Evolutionary conservation across 2,329 filamentous ascomycete species (phyloP).

Genomic region (Botrytis fragariae): DNA sequence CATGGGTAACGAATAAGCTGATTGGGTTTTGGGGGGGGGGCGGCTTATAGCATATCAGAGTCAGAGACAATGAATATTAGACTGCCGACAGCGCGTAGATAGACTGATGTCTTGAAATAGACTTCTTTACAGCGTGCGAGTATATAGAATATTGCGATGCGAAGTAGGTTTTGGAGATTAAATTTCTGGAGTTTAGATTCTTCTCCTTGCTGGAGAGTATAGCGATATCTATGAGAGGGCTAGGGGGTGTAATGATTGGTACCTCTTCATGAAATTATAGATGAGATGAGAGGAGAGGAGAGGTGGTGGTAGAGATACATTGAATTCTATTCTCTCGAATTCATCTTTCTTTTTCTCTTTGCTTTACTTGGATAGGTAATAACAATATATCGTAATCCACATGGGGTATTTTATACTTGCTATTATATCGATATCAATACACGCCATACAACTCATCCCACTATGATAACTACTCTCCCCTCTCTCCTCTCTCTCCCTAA

Average conservation of each 20-base stretch:
- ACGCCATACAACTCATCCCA: neutral
- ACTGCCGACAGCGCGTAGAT: neutral
- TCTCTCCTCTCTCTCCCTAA: slow-evolving; percentile 31
- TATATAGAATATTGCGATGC: neutral
- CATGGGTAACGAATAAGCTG: neutral
- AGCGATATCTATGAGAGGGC: neutral
- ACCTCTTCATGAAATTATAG: neutral
- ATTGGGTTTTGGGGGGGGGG: too few relatives aligned
- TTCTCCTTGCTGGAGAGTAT: neutral
- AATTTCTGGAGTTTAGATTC: neutral
- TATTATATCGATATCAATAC: neutral
- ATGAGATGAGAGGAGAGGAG: too few relatives aligned
- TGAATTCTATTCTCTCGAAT: neutral
- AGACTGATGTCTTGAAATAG: neutral
- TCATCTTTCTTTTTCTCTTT: too few relatives aligned
- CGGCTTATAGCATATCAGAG: too few relatives aligned
- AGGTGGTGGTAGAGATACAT: neutral
- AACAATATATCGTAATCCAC: neutral
- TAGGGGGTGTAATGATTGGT: neutral
- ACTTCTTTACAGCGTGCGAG: neutral
- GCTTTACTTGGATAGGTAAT: neutral
- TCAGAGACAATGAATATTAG: neutral
- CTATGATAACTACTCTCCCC: too few relatives aligned
- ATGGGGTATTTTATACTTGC: neutral
- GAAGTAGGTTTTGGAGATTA: neutral